Percentiles rank a stretch among this genome's conserved stretches.
Conservation (phyloP, 768 basidiomycete genomes). For the Lentinula boryana region DNA sequence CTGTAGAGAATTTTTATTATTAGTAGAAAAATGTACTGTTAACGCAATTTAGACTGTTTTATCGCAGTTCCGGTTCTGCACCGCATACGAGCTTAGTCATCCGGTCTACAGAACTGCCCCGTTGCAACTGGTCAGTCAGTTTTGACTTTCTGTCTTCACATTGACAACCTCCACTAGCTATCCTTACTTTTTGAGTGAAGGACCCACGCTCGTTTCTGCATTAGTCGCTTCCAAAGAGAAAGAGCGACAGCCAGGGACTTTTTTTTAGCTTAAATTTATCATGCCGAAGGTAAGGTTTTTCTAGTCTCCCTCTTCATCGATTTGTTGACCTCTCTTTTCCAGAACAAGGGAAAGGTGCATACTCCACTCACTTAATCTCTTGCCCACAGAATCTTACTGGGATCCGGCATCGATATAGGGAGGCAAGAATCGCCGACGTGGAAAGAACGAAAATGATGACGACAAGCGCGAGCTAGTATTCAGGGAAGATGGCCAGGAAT, state of each 20-base stretch:
- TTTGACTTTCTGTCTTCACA: not conserved
- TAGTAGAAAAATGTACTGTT: not conserved
- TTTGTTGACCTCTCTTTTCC: not conserved
- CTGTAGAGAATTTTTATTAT: not conserved
- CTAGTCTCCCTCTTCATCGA: not conserved
- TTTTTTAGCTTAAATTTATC: not conserved
- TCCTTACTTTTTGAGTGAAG: not conserved
- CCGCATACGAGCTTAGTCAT: not conserved
- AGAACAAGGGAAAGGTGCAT: constrained; percentile 75
- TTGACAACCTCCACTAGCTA: not conserved
- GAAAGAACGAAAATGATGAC: constrained; percentile 99
- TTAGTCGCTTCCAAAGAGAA: not conserved
- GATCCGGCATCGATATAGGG: constrained; percentile 47
- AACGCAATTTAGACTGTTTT: not conserved
- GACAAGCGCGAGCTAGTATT: constrained; percentile 99
- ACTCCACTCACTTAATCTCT: not conserved
- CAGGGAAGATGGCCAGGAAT: constrained; percentile 98
- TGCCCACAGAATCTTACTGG: not conserved
- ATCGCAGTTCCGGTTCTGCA: not conserved
- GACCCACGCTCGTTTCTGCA: constrained; percentile 5
- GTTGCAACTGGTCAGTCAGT: not conserved
- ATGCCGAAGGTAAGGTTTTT: constrained; percentile 4
- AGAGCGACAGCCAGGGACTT: constrained; percentile 1
- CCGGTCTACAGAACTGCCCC: not conserved
- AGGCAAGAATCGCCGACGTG: constrained; percentile 98